These are phyloP conservation scores for Pyronema domesticum DNA, from an alignment of 495 filamentous ascomycete genomes.

Conservation along the genomic window DNA sequence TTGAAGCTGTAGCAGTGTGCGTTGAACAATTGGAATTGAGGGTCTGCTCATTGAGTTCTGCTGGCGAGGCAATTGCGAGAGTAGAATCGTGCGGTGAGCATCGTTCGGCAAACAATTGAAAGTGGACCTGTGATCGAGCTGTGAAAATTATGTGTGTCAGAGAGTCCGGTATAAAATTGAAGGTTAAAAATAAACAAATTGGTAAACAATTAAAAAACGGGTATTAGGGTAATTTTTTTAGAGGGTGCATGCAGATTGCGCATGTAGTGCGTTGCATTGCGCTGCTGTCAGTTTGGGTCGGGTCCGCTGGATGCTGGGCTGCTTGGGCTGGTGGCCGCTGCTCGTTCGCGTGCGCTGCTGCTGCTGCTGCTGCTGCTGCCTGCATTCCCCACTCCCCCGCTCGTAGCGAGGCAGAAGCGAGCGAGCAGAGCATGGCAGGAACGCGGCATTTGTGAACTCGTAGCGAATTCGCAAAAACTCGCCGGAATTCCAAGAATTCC, in stretches of 20 bases:
- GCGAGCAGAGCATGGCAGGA: no score
- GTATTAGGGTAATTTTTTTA: not conserved
- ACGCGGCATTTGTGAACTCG: no score
- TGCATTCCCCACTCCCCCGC: no score
- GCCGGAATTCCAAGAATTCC: not conserved
- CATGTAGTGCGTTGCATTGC: no score
- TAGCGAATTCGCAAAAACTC: no score
- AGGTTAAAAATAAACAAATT: not conserved
- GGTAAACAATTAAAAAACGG: not conserved
- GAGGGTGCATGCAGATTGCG: no score
- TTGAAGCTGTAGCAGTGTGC: slow-evolving; percentile 74
- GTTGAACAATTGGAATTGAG: slow-evolving; percentile 77
- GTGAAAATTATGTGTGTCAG: slow-evolving; percentile 2
- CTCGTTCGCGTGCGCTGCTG: no score
- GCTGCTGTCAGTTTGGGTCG: no score
- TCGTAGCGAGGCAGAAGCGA: no score
- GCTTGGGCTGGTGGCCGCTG: no score
- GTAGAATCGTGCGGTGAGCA: slow-evolving; percentile 77
- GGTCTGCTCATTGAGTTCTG: slow-evolving; percentile 71
- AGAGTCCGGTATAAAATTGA: not conserved
- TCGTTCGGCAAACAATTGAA: slow-evolving; percentile 64
- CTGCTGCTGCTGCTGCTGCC: no score
- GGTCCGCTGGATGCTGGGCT: no score
- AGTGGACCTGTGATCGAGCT: slow-evolving; percentile 93
- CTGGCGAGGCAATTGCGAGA: slow-evolving; percentile 50